These are phyloP conservation scores for Marsdenia floribunda DNA, from an alignment of 257 asterid species.

Conservation along the genomic window DNA sequence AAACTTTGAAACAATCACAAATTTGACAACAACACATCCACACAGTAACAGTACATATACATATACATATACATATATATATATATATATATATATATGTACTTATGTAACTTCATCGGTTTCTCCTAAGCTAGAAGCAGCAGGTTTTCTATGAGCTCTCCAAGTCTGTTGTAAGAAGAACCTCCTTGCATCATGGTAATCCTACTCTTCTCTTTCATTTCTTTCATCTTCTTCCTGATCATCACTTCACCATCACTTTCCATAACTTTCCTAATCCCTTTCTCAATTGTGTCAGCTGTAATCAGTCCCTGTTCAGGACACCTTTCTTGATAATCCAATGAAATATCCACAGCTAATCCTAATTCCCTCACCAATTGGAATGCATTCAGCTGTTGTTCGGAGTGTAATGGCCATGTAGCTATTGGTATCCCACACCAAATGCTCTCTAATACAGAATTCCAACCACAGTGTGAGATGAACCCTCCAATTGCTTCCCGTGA, in stretches of 20 bases:
- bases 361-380: conserved; percentile 6
- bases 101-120: too few species aligned
- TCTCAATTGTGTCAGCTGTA: background rate
- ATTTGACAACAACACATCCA: too few species aligned
- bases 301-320: background rate
- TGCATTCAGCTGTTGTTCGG: conserved; percentile 6
- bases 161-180: background rate
- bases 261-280: background rate
- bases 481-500: conserved; percentile 24
- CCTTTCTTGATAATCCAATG: background rate
- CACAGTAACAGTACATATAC: too few species aligned
- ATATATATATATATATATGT: too few species aligned
- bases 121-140: background rate
- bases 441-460: conserved; percentile 25
- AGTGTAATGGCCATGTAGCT: conserved; percentile 4
- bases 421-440: conserved; percentile 23
- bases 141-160: background rate
- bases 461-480: conserved; percentile 28
- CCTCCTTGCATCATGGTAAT: background rate
- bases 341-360: conserved; percentile 11
- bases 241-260: background rate
- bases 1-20: too few species aligned
- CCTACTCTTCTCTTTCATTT: background rate
- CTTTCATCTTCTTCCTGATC: background rate
- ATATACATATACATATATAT: too few species aligned